Evolutionary conservation across 2,329 filamentous ascomycete genomes (phyloP).

Genomic region (Talaromyces amestolkiae): DNA sequence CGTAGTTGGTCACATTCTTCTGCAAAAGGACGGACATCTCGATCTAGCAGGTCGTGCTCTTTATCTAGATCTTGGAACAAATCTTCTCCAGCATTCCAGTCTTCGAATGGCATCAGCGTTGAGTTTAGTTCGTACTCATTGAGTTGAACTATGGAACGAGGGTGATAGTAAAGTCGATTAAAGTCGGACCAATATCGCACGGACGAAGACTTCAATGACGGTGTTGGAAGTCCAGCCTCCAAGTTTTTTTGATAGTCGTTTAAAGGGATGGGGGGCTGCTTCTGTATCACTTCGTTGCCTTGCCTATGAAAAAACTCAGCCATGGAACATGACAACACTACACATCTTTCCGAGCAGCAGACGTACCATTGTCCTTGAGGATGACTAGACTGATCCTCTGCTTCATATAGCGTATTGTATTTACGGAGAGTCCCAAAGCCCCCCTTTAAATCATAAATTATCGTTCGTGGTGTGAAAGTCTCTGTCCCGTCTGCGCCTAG

Average conservation of each 20-base stretch:
- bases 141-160: slow-evolving; percentile 79
- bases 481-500: slow-evolving; percentile 79
- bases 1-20: slow-evolving; percentile 95
- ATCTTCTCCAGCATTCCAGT: slow-evolving; percentile 69
- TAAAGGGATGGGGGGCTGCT: slow-evolving; percentile 63
- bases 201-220: slow-evolving; percentile 63
- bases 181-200: slow-evolving; percentile 98
- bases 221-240: slow-evolving; percentile 65
- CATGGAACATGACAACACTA: background rate
- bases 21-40: slow-evolving; percentile 82
- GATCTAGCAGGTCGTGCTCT: slow-evolving; percentile 82
- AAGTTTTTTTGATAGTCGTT: slow-evolving; percentile 78
- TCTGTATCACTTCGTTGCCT: slow-evolving; percentile 65
- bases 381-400: slow-evolving; percentile 38
- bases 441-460: slow-evolving; percentile 94
- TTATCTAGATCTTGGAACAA: slow-evolving; percentile 71
- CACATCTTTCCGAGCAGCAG: background rate
- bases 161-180: slow-evolving; percentile 88
- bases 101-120: slow-evolving; percentile 75
- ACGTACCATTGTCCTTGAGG: slow-evolving; percentile 47
- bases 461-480: slow-evolving; percentile 84
- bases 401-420: slow-evolving; percentile 82
- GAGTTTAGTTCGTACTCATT: slow-evolving; percentile 85
- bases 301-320: slow-evolving; percentile 50
- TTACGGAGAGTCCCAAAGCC: slow-evolving; percentile 85